These are phyloP conservation scores for Camelina laxa DNA, from an alignment of 345 rosid species.

Conservation along the genomic window DNA sequence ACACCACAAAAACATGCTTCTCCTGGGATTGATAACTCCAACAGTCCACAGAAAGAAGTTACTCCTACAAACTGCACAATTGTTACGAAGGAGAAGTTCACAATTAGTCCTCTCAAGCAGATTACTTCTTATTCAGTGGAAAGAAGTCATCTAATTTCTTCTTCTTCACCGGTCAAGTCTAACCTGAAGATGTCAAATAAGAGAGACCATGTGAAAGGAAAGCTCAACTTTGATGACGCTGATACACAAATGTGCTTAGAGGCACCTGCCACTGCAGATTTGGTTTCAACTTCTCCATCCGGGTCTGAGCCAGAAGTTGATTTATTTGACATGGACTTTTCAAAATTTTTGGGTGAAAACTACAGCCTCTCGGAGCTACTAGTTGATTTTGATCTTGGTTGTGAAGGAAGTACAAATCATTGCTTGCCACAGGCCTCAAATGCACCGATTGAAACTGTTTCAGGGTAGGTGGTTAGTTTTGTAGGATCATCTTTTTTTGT, in stretches of 20 bases:
- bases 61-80: constrained; percentile 73
- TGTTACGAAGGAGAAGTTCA: constrained; percentile 66
- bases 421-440: constrained; percentile 11
- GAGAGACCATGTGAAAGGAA: constrained; percentile 79
- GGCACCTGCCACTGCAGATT: constrained; percentile 38
- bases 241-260: constrained; percentile 48
- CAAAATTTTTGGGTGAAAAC: constrained; percentile 60
- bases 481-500: neutral
- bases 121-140: constrained; percentile 64
- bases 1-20: constrained; percentile 65
- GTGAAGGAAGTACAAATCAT: constrained; percentile 42
- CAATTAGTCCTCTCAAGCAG: constrained; percentile 73
- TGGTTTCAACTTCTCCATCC: constrained; percentile 49
- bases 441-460: constrained; percentile 39
- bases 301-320: constrained; percentile 69
- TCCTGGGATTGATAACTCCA: constrained; percentile 49
- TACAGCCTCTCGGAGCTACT: constrained; percentile 71
- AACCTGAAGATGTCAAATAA: constrained; percentile 42
- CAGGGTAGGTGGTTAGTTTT: constrained; percentile 47
- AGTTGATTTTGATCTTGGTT: constrained; percentile 70
- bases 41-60: constrained; percentile 48
- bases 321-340: constrained; percentile 66
- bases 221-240: constrained; percentile 78
- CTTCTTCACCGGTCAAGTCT: constrained; percentile 68
- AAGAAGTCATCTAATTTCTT: constrained; percentile 68